Percentiles rank a stretch among this genome's conserved stretches.
These are phyloP conservation scores for Ambispora gerdemannii DNA, from an alignment of 192 early-diverging fungal species.

Conservation along the genomic window DNA sequence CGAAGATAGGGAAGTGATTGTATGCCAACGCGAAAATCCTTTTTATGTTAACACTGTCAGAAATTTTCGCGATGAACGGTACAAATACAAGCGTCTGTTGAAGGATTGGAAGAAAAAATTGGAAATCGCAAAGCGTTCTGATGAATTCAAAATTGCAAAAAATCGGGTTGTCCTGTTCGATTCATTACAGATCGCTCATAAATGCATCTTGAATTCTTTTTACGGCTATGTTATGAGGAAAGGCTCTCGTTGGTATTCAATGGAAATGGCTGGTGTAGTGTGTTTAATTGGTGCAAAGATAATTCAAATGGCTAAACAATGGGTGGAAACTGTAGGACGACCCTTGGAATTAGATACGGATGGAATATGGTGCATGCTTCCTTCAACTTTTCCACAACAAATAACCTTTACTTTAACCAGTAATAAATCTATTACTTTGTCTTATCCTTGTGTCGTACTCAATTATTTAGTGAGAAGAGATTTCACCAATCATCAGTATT, in stretches of 20 bases:
- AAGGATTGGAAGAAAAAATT: constrained; percentile 89
- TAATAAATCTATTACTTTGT: constrained; percentile 80
- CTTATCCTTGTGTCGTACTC: constrained; percentile 97
- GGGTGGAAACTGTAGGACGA: constrained; percentile 89
- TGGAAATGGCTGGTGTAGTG: constrained; percentile 99
- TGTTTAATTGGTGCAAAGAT: constrained; percentile 95
- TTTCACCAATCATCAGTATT: constrained; percentile 98
- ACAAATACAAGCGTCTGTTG: constrained; percentile 93
- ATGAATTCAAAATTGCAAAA: constrained; percentile 79
- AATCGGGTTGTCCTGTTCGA: constrained; percentile 96
- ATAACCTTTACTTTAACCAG: constrained; percentile 79
- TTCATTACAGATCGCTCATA: constrained; percentile 97
- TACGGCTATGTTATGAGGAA: constrained; percentile 99
- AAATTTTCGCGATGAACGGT: constrained; percentile 94
- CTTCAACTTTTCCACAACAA: constrained; percentile 89
- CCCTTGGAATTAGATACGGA: constrained; percentile 98
- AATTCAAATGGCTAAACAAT: constrained; percentile 92
- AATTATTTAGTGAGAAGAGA: constrained; percentile 94
- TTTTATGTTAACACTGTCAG: constrained; percentile 98
- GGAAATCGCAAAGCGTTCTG: constrained; percentile 62
- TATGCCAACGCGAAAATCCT: constrained; percentile 97
- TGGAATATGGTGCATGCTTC: constrained; percentile 98
- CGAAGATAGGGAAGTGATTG: constrained; percentile 79
- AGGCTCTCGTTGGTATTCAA: constrained; percentile 96
- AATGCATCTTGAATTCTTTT: constrained; percentile 92